Conservation (phyloP, 2,329 filamentous ascomycete genomes). For the Karstenula rhodostoma region DNA sequence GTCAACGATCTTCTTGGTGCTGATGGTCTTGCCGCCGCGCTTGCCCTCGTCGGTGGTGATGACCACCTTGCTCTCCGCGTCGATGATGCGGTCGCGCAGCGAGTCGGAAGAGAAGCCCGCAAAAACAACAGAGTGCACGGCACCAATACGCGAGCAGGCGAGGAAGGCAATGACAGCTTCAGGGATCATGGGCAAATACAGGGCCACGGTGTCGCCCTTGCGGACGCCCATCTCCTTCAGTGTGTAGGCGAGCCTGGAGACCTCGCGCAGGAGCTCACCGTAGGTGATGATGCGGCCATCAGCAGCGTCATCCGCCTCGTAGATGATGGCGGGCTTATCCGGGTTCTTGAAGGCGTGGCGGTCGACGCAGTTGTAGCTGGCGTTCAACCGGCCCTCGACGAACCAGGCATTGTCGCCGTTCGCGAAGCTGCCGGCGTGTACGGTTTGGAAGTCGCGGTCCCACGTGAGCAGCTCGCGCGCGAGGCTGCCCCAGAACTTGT, state of each 20-base stretch:
- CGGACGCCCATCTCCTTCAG: slow-evolving; percentile 95
- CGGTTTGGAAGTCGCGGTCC: slow-evolving; percentile 91
- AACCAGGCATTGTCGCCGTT: slow-evolving; percentile 95
- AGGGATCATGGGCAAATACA: slow-evolving; percentile 99
- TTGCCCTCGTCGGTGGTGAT: slow-evolving; percentile 98
- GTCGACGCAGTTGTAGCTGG: slow-evolving; percentile 96
- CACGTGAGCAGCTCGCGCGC: slow-evolving; percentile 91
- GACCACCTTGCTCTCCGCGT: slow-evolving; percentile 89
- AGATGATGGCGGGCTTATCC: slow-evolving; percentile 94
- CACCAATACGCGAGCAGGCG: slow-evolving; percentile 90
- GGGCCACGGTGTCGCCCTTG: slow-evolving; percentile 96
- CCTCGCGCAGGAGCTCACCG: slow-evolving; percentile 88
- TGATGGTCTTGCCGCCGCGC: slow-evolving; percentile 95
- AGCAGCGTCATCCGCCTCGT: slow-evolving; percentile 90
- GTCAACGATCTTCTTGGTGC: slow-evolving; percentile 99
- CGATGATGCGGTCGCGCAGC: slow-evolving; percentile 90
- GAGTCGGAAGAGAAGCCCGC: slow-evolving; percentile 98
- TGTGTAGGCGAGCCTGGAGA: slow-evolving; percentile 85
- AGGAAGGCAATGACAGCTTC: slow-evolving; percentile 92
- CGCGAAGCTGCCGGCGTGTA: slow-evolving; percentile 76
- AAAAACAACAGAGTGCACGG: slow-evolving; percentile 96
- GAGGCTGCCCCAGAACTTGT: slow-evolving; percentile 87
- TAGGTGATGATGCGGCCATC: slow-evolving; percentile 93
- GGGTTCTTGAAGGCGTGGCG: slow-evolving; percentile 96
- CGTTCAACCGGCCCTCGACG: slow-evolving; percentile 89